Evolutionary conservation across 495 filamentous ascomycete species (phyloP), one percentile per base, ranked within the genome.

Genomic region (Talaromyces adpressus): DNA sequence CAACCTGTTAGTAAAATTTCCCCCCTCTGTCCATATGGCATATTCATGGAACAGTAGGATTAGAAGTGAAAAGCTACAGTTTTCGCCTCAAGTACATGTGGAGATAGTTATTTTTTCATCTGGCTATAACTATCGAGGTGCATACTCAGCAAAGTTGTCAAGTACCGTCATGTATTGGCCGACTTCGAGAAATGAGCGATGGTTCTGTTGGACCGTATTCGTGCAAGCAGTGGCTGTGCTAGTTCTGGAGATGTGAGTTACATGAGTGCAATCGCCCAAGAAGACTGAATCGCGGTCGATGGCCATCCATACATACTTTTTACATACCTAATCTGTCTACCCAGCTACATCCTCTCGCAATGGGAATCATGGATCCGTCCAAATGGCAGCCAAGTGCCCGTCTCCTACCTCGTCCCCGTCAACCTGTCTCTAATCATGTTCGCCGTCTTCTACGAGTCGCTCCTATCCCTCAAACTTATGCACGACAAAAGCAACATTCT

Each of bases 401-500:
- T 66, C 0, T 64, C 67, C 1, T 69, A 66, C 20, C 47, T 65
- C 8, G 51, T 70, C 4, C 69, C 69, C 11, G 59, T 68, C 32
- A 62, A 66, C 41, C 32, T 70, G 23, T 65, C 39, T 2, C 66
- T 70, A 14, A 32, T 72, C 16, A 57, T 69, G 11, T 67, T 73
- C 34, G 66, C 68, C 25, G 45, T 57, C n/a, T 23, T 68, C 14
- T 72, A 69, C 22, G 59, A 63, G 30, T 36, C 58, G 0, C 11
- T 66, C n/a, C 63, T 72, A 11, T 34, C 63, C 0, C 1, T 72
- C 25, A 69, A 70, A 60, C 64, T 64, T 2, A 63, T 72, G 11
- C 62, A 68, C 23, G 29, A 66, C 58, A 70, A 68, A 39, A 70
- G 68, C 54, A 70, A 68, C 29, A 64, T 72, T 29, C 53, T 67